Percentiles rank a stretch among this genome's conserved stretches.
Conservation (phyloP, 257 asterid genomes). For the Nicotiana attenuata region DNA sequence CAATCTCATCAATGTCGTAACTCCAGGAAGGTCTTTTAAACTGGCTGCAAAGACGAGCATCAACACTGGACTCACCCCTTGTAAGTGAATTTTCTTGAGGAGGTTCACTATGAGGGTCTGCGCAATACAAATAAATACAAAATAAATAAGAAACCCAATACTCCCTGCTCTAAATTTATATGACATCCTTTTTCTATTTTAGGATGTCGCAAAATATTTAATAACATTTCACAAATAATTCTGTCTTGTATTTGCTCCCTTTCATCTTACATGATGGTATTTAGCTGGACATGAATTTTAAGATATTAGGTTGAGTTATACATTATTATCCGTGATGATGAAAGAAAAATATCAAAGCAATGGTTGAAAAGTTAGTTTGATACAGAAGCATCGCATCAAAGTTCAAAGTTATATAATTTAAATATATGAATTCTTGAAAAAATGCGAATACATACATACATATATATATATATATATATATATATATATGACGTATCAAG, state of each 20-base stretch:
- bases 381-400: background rate
- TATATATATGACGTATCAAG: too few relatives aligned
- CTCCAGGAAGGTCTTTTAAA: conserved; percentile 41
- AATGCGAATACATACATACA: background rate
- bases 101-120: conserved; percentile 8
- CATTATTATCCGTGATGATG: background rate
- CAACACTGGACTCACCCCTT: conserved; percentile 16
- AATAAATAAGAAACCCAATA: background rate
- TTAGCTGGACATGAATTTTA: background rate
- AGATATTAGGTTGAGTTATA: background rate
- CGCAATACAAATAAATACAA: background rate
- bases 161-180: background rate
- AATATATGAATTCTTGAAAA: background rate
- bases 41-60: conserved; percentile 13
- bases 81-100: conserved; percentile 27
- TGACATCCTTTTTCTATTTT: background rate
- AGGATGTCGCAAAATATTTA: background rate
- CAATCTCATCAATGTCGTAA: conserved; percentile 67
- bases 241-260: background rate
- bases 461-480: too few relatives aligned
- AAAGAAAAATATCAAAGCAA: background rate
- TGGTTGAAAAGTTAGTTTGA: background rate
- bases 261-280: background rate
- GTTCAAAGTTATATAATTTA: background rate
- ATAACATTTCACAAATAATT: background rate